These are phyloP conservation scores for Teratosphaeriaceae sp. DNA, from an alignment of 2,329 filamentous ascomycete genomes.

Conservation along the genomic window DNA sequence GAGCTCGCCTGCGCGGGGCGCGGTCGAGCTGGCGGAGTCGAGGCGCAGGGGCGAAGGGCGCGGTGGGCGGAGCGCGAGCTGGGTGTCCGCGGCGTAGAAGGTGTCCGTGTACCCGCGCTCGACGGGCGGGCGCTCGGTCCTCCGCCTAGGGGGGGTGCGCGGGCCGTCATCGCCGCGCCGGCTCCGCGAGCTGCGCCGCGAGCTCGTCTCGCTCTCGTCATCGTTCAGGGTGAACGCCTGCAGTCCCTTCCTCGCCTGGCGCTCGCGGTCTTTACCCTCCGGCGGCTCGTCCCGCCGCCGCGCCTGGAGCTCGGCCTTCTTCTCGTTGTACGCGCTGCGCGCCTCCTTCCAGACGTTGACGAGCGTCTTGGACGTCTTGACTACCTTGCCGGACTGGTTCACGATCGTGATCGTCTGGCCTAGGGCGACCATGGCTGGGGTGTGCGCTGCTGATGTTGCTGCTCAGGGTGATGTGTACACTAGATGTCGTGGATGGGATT, in stretches of 20 bases:
- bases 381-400: conserved; percentile 85
- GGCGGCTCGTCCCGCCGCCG: conserved; percentile 57
- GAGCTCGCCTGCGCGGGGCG: conserved; percentile 33
- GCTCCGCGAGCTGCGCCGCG: conserved; percentile 19
- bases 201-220: conserved; percentile 15
- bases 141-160: too few relatives aligned
- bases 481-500: background rate
- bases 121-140: conserved; percentile 27
- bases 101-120: conserved; percentile 42
- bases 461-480: too few relatives aligned
- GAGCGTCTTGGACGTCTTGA: conserved; percentile 85
- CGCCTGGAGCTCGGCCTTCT: conserved; percentile 73
- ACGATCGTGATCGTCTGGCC: conserved; percentile 80
- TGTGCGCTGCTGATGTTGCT: background rate
- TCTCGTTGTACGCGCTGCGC: conserved; percentile 77
- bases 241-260: conserved; percentile 52
- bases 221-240: conserved; percentile 45
- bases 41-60: conserved; percentile 26
- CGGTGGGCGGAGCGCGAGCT: conserved; percentile 10
- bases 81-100: conserved; percentile 37
- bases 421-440: conserved; percentile 25
- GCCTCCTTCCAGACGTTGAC: conserved; percentile 89
- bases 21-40: conserved; percentile 15
- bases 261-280: conserved; percentile 38
- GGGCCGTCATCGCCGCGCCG: conserved; percentile 21